phyloP scores from a whole-genome alignment of 306 rosid species.

The Dryas octopetala region DNA sequence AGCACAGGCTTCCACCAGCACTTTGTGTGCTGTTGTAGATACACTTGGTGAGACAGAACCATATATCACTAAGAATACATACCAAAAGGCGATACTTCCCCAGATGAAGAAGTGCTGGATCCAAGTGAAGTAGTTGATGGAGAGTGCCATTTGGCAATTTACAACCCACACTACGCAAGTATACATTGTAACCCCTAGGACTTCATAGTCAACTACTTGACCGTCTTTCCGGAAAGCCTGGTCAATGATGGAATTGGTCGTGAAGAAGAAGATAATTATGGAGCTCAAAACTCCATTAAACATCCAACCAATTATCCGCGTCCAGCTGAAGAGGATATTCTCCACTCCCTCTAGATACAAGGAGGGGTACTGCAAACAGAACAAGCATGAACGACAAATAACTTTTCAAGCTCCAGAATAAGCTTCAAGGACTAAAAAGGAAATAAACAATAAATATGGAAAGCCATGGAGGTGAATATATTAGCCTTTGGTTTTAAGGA shows the following conservation, averaged over 20 bases:
- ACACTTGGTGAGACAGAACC: conserved; percentile 56
- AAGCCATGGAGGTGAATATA: background rate
- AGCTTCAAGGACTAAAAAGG: background rate
- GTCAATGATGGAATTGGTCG: conserved; percentile 43
- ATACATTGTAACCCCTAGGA: conserved; percentile 75
- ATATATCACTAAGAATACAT: conserved; percentile 59
- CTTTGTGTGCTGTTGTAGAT: conserved; percentile 78
- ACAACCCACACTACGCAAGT: conserved; percentile 81
- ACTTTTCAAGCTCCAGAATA: conserved; percentile 11
- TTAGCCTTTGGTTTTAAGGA: background rate
- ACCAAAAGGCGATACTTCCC: conserved; percentile 84
- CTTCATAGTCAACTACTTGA: conserved; percentile 55
- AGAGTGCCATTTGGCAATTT: conserved; percentile 87
- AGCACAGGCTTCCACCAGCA: conserved; percentile 72
- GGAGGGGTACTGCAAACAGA: conserved; percentile 55
- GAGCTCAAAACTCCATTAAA: conserved; percentile 69
- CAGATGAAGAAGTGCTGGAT: conserved; percentile 86
- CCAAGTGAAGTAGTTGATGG: conserved; percentile 92
- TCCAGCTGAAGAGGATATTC: conserved; percentile 82
- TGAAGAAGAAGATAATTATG: conserved; percentile 67
- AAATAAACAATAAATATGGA: background rate
- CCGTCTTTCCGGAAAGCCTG: conserved; percentile 79
- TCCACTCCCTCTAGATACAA: conserved; percentile 77
- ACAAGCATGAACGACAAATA: conserved; percentile 4
- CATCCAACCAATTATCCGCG: conserved; percentile 80